These are phyloP conservation scores for Pyrus bretschneideri DNA, from an alignment of 306 rosid genomes.

Conservation along the genomic window DNA sequence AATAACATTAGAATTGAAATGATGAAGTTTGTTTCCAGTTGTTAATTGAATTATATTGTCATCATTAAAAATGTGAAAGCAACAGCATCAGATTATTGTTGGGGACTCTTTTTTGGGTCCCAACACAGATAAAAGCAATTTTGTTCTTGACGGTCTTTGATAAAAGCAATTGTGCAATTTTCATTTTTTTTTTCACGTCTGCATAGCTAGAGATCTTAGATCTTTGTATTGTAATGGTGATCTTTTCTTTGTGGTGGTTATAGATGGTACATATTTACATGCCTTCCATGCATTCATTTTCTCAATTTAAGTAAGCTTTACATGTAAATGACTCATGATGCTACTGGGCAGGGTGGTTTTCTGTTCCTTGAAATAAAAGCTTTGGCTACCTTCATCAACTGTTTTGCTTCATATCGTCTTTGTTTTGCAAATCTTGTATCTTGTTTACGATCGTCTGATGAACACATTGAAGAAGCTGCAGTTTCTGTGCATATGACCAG, in stretches of 20 bases:
- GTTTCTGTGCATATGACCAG: conserved; percentile 23
- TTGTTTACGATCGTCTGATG: conserved; percentile 22
- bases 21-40: neutral
- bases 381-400: conserved; percentile 40
- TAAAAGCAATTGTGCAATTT: neutral
- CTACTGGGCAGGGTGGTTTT: conserved; percentile 70
- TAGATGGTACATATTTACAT: conserved; percentile 2
- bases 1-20: neutral
- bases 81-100: neutral
- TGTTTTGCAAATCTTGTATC: conserved; percentile 39
- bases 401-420: conserved; percentile 38
- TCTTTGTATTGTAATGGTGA: neutral
- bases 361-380: conserved; percentile 61
- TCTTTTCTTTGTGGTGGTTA: neutral
- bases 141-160: neutral
- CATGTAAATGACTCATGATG: conserved; percentile 19
- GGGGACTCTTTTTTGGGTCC: too few relatives aligned
- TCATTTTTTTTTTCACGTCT: neutral
- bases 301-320: conserved; percentile 8
- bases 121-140: neutral
- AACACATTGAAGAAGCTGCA: conserved; percentile 24
- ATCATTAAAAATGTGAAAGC: neutral
- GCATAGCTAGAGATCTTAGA: neutral
- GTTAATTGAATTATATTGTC: neutral
- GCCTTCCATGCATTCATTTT: conserved; percentile 7